Percentiles rank a stretch among this genome's conserved stretches.
Conservation (phyloP, 2,329 filamentous ascomycete genomes). For the Orbilia quercus region DNA sequence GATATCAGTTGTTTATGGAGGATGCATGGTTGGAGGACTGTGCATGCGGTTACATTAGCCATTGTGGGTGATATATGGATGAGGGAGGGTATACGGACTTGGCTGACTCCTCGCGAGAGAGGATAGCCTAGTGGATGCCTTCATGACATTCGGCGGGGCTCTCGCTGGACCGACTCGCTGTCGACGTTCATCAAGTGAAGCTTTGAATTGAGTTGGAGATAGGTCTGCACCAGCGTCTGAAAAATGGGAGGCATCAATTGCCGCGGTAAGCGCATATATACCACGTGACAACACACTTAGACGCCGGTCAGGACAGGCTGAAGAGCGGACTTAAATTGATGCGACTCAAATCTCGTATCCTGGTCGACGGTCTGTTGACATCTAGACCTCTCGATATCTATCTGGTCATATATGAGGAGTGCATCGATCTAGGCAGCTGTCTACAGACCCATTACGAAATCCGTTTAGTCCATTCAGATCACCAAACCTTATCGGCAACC, state of each 20-base stretch:
- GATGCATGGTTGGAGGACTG: slow-evolving; percentile 36
- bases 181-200: neutral
- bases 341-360: too few relatives aligned
- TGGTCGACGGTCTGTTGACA: too few relatives aligned
- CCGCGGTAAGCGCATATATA: slow-evolving; percentile 18
- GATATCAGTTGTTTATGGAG: slow-evolving; percentile 15
- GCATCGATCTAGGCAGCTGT: too few relatives aligned
- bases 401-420: too few relatives aligned
- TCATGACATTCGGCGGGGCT: slow-evolving; percentile 48
- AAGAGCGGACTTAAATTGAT: neutral
- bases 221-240: neutral
- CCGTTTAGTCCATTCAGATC: too few relatives aligned
- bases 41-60: slow-evolving; percentile 5
- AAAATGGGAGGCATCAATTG: slow-evolving; percentile 13
- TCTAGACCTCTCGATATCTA: too few relatives aligned
- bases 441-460: too few relatives aligned
- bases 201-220: neutral
- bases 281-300: slow-evolving; percentile 21
- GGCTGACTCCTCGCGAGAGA: slow-evolving; percentile 51
- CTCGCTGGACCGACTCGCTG: neutral
- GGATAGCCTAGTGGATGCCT: slow-evolving; percentile 42
- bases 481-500: too few relatives aligned
- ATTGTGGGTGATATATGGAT: neutral
- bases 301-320: neutral
- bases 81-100: slow-evolving; percentile 7